Evolutionary conservation across 148 eudicot species (phyloP), one percentile per base, ranked within the genome.

Genomic region (Cornus kousa): DNA sequence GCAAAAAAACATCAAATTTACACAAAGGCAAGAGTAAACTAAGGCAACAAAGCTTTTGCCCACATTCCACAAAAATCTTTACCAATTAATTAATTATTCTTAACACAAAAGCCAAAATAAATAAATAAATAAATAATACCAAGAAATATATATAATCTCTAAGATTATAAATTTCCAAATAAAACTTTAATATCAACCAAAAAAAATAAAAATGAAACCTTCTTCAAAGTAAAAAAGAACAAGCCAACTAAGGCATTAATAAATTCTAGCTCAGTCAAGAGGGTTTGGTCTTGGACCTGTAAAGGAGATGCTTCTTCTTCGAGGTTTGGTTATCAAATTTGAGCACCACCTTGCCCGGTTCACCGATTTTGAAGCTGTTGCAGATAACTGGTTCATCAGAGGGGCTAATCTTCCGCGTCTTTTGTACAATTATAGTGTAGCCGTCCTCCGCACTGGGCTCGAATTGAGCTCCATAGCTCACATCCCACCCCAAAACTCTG

Each of bases 401-500:
- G 28, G 73, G 48, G 1, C 23, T 14, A 32, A 81, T 72, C 69
- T 70, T 81, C 66, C 71, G 74, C 40, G 59, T 35, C 72, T 85
- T 85, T 46, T 81, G 87, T 50, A 85, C 80, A 7, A 85, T 85
- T 19, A 81, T 33, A 0, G 87, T 81, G 84, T 85, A 85, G 0
- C 73, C 71, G 2, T 79, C 82, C 65, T 81, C 78, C 0, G 73
- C 77, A 43, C 71, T 81, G 14, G 87, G 87, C 11, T 81, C 87
- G 28, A 78, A 85, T 68, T 85, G 84, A 9, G 87, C 87, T 2
- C 87, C 82, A 60, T 81, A 85, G 73, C 77, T 74, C 74, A 81
- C 87, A 31, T 85, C 87, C 84, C 87, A 81, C 12, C 87, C 87
- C 66, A 85, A 67, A 43, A 85, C 87, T 53, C 84, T 71, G 31